phyloP scores from a whole-genome alignment of 257 asterid species.

The Linderniella brevidens region DNA sequence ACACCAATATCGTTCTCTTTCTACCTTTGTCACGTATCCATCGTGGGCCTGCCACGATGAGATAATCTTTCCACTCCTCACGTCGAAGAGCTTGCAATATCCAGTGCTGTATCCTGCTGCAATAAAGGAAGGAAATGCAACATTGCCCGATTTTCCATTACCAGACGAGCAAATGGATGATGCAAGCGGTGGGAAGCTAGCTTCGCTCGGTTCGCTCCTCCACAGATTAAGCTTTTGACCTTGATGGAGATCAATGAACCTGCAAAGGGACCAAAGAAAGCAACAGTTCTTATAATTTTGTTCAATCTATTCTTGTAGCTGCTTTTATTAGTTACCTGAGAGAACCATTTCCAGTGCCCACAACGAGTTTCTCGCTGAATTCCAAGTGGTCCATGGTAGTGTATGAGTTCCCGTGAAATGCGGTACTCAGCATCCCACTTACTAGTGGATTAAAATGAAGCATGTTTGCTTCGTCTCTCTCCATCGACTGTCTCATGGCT shows the following conservation, averaged over 20 bases:
- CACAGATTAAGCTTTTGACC: conserved; percentile 88
- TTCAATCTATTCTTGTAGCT: conserved; percentile 2
- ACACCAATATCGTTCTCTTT: conserved; percentile 1
- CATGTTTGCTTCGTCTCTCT: conserved; percentile 55
- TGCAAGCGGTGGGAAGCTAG: conserved; percentile 63
- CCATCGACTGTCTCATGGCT: conserved; percentile 27
- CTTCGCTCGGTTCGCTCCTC: conserved; percentile 57
- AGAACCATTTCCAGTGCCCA: conserved; percentile 94
- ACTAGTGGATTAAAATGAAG: conserved; percentile 64
- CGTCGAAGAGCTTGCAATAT: conserved; percentile 65
- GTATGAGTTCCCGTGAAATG: conserved; percentile 76
- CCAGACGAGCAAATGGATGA: conserved; percentile 76
- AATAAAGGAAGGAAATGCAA: conserved; percentile 62
- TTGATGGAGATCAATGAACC: conserved; percentile 81
- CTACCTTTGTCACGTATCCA: conserved; percentile 94
- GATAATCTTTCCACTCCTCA: conserved; percentile 71
- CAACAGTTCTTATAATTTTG: too few relatives aligned
- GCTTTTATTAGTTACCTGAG: conserved; percentile 38
- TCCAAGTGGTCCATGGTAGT: conserved; percentile 75
- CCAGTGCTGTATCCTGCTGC: conserved; percentile 90
- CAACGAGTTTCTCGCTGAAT: conserved; percentile 44
- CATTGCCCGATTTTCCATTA: conserved; percentile 28
- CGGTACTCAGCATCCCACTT: conserved; percentile 59
- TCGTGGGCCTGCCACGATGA: conserved; percentile 97
- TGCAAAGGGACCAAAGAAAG: conserved; percentile 15